Conservation (phyloP, 1,139 yeast genomes). For the Candida sp. region DNA sequence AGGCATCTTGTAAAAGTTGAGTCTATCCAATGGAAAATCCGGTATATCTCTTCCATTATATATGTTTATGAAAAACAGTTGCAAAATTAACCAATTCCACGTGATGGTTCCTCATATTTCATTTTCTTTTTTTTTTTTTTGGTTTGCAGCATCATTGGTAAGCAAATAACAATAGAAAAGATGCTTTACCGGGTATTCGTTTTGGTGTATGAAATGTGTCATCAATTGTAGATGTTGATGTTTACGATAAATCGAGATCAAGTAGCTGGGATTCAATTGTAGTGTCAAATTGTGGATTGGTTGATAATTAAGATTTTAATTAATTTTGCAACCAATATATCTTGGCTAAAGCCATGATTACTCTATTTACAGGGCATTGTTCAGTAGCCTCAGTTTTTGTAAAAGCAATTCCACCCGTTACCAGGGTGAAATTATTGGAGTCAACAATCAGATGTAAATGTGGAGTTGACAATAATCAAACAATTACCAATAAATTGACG, state of each 20-base stretch:
- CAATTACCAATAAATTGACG: no score
- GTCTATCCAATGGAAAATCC: not conserved
- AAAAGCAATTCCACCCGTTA: not conserved
- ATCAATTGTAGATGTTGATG: no score
- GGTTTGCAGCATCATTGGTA: no score
- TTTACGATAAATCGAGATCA: no score
- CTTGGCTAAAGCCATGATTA: no score
- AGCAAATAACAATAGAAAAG: not conserved
- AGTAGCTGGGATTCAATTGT: no score
- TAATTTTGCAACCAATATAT: no score
- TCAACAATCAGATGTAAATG: not conserved
- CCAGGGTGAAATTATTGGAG: no score
- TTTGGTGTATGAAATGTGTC: no score
- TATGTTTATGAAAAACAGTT: not conserved
- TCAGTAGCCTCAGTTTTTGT: not conserved
- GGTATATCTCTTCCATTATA: slow-evolving; percentile 4
- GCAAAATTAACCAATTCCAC: slow-evolving; percentile 19
- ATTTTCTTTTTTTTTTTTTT: not conserved
- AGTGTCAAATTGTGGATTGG: not conserved
- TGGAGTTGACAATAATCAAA: not conserved
- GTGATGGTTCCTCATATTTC: slow-evolving; percentile 12
- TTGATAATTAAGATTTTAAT: no score
- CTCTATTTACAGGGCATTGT: not conserved
- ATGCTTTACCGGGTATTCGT: no score
- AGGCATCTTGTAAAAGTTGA: slow-evolving; percentile 23